Conservation (phyloP, 805 yeast species). For the Myxozyma melibiosi region DNA sequence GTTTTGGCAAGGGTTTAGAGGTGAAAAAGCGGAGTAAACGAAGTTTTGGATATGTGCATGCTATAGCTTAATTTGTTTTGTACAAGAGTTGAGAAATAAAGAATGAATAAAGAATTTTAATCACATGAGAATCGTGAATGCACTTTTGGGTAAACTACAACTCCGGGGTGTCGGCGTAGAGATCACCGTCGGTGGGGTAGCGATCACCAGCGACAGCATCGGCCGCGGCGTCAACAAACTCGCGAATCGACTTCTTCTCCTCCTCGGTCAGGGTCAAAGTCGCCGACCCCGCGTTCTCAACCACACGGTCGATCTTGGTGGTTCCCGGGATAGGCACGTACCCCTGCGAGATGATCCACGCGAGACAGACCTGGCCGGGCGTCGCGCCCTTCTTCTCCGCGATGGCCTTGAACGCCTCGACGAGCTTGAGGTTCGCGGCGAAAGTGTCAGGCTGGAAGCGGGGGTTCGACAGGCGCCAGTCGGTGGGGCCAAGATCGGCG, state of each 20-base stretch:
- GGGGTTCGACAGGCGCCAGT: conserved; percentile 56
- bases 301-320: conserved; percentile 58
- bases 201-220: conserved; percentile 9
- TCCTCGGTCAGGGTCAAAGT: conserved; percentile 18
- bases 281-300: conserved; percentile 54
- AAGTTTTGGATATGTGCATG: neutral
- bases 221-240: conserved; percentile 21
- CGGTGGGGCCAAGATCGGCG: conserved; percentile 55
- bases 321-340: conserved; percentile 82
- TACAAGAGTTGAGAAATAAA: neutral
- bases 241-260: conserved; percentile 21
- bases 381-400: conserved; percentile 53
- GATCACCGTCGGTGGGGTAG: neutral
- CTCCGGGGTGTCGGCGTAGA: conserved; percentile 13
- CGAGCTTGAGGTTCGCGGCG: conserved; percentile 53
- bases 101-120: neutral
- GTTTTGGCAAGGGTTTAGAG: conserved; percentile 8
- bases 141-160: neutral
- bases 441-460: conserved; percentile 63
- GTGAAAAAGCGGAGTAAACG: no score
- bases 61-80: no score
- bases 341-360: conserved; percentile 58
- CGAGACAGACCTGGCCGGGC: conserved; percentile 68
- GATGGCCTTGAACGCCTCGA: conserved; percentile 52
- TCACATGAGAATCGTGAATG: neutral